Evolutionary conservation across 2,329 filamentous ascomycete species (phyloP).

Genomic region (Eutypella sp.): DNA sequence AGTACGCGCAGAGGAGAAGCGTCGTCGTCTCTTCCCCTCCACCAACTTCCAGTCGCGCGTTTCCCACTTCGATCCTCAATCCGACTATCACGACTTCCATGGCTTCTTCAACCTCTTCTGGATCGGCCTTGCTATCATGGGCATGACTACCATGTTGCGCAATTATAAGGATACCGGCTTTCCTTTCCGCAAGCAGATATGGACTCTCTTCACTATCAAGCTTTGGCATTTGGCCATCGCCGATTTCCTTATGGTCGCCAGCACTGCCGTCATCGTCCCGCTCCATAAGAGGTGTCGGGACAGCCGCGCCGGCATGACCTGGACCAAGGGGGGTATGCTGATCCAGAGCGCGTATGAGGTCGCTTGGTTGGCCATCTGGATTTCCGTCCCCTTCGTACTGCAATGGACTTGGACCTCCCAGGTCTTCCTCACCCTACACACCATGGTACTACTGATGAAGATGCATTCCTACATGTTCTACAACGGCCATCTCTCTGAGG

Average conservation of each 20-base stretch:
- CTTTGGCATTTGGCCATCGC: constrained; percentile 80
- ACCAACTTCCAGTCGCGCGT: constrained; percentile 87
- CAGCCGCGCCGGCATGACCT: constrained; percentile 55
- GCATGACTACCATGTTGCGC: constrained; percentile 85
- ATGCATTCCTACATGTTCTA: constrained; percentile 99
- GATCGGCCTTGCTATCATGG: constrained; percentile 96
- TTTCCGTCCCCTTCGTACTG: constrained; percentile 75
- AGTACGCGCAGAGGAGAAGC: constrained; percentile 72
- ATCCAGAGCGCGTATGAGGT: constrained; percentile 80
- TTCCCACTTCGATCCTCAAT: constrained; percentile 90
- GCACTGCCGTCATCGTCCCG: constrained; percentile 65
- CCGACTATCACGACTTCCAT: constrained; percentile 89
- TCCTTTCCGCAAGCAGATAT: constrained; percentile 79
- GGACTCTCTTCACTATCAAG: constrained; percentile 82
- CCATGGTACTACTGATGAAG: constrained; percentile 93
- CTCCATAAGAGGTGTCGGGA: constrained; percentile 64
- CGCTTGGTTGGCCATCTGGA: constrained; percentile 77
- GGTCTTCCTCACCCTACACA: constrained; percentile 88
- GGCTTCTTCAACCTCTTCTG: constrained; percentile 99
- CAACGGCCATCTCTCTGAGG: constrained; percentile 90
- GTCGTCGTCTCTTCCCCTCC: constrained; percentile 82
- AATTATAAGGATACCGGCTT: constrained; percentile 93
- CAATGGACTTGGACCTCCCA: constrained; percentile 97
- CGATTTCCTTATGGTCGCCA: constrained; percentile 80
- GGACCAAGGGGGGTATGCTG: constrained; percentile 72